Evolutionary conservation across 78 protist genomes (phyloP), one percentile per base, ranked within the genome.

Genomic region (Dictyostelium firmibasis): DNA sequence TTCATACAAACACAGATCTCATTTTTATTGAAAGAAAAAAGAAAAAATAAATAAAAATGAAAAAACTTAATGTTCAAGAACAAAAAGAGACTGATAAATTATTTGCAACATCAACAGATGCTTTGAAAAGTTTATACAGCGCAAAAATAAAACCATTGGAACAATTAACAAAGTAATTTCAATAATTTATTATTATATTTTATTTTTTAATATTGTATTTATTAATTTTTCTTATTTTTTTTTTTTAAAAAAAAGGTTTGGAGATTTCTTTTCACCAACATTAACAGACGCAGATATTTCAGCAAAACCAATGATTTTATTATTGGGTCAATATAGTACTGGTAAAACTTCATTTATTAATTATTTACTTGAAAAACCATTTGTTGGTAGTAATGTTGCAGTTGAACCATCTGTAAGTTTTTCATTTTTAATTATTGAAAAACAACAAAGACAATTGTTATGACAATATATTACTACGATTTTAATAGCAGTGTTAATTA

Each of bases 361-460:
- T 86, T 96, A 92, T 36, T 36, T 92, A 2, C 29, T 96, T 31
- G 95, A 85, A 43, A 35, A 64, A 27, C 74, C 74, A 35, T 91
- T 81, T 72, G 95, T 95, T 10, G 98, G 96, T 1, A 16, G 27
- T 13, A 83, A 69, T 70, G 84, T 96, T 43, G 98, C 99, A 2
- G 99, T 98, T 13, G 99, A 98, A 83, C 99, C 99, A 62, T 98
- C 99, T 53, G 91, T 84, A 84, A 29, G 79, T 44, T 20, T 82
- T 20, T 16, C n/a, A n/a, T 36, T 29, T 47, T 18, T 79, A 10
- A 13, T 29, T 33, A 9, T 8, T 3, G n/a, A n/a, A n/a, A n/a
- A n/a, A n/a, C n/a, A n/a, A n/a, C n/a, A n/a, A n/a, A n/a, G n/a
- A n/a, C n/a, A n/a, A n/a, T n/a, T n/a, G n/a, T n/a, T n/a, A n/a